A percentile compares a stretch with the other conserved stretches of the same genome.
Conservation (phyloP, 345 rosid genomes). For the Eucalyptus curtisii region DNA sequence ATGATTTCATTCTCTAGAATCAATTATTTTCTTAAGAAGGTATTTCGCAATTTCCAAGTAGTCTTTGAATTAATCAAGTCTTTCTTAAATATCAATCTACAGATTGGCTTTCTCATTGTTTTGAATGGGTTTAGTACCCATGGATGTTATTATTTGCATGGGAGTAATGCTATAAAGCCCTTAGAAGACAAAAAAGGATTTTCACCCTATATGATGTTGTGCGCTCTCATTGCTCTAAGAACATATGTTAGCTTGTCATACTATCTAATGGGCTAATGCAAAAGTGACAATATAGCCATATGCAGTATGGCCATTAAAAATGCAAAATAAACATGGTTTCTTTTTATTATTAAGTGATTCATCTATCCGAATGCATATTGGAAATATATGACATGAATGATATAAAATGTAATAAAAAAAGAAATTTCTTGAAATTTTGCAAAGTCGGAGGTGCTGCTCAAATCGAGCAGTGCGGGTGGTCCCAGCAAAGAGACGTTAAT, state of each 20-base stretch:
- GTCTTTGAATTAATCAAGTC: too few relatives aligned
- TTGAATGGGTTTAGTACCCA: too few relatives aligned
- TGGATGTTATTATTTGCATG: too few relatives aligned
- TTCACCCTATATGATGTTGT: too few relatives aligned
- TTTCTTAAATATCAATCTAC: too few relatives aligned
- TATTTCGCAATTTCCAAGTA: fast-evolving
- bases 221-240: fast-evolving
- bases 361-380: neutral
- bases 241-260: too few relatives aligned
- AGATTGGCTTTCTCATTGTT: fast-evolving
- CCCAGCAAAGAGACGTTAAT: neutral
- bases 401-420: fast-evolving
- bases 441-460: neutral
- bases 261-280: too few relatives aligned
- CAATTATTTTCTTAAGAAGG: too few relatives aligned
- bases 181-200: too few relatives aligned
- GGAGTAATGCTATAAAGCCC: too few relatives aligned
- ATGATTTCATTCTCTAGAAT: too few relatives aligned
- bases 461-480: neutral
- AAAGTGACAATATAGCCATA: too few relatives aligned
- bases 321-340: neutral
- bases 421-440: neutral
- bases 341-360: neutral
- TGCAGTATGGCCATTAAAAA: neutral
- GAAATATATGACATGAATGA: neutral